Percentiles rank a stretch among this genome's conserved stretches.
Evolutionary conservation across 164 flowering plant genomes (phyloP).

Genomic region (Sextonia rubra): DNA sequence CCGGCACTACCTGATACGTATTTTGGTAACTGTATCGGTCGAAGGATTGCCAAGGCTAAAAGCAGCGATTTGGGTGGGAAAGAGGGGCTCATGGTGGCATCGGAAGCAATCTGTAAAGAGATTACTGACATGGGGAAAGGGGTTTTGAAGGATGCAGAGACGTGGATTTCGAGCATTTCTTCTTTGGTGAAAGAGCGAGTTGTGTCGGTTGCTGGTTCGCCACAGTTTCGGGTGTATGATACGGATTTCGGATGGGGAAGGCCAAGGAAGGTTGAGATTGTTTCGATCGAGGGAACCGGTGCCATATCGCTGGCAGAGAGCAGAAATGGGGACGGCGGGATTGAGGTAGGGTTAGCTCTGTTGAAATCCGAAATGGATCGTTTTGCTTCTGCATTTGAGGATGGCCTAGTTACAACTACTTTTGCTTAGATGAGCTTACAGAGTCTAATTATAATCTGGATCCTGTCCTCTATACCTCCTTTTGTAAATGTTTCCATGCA

Average conservation of each 20-base stretch:
- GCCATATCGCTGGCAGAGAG: conserved; percentile 33
- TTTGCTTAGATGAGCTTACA: neutral
- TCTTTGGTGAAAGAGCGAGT: neutral
- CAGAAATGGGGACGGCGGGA: conserved; percentile 35
- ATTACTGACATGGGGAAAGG: conserved; percentile 15
- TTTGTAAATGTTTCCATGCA: too few species aligned
- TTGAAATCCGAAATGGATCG: conserved; percentile 22
- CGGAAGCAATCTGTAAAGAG: conserved; percentile 19
- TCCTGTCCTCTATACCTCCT: neutral
- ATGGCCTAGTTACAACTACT: neutral
- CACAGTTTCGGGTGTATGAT: conserved; percentile 34
- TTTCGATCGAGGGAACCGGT: conserved; percentile 29
- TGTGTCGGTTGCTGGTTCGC: conserved; percentile 38
- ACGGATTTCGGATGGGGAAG: conserved; percentile 64
- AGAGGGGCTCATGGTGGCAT: conserved; percentile 28
- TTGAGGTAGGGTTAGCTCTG: conserved; percentile 42
- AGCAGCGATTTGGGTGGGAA: conserved; percentile 19
- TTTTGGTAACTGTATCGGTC: conserved; percentile 45
- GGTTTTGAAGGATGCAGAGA: conserved; percentile 15
- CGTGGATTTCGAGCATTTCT: conserved; percentile 8
- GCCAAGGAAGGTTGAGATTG: conserved; percentile 40
- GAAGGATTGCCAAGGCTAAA: neutral
- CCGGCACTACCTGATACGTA: conserved; percentile 31
- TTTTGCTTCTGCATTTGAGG: conserved; percentile 16
- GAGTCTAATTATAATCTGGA: neutral